Evolutionary conservation across 805 yeast species (phyloP).

Genomic region (Candida coleopterorum): DNA sequence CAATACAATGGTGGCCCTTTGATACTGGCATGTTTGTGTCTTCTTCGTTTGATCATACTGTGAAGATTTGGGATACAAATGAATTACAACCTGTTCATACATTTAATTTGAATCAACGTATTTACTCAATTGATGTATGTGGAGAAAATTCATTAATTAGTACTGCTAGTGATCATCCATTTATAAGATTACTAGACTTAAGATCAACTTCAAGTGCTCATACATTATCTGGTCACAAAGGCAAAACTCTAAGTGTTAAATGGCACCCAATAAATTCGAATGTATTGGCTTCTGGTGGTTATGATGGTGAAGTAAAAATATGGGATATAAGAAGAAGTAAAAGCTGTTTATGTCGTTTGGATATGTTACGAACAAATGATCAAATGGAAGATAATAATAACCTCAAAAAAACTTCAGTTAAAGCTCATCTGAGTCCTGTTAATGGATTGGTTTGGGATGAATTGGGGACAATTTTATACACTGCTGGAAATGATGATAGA

Average conservation of each 20-base stretch:
- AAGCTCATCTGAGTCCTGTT: constrained; percentile 74
- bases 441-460: constrained; percentile 78
- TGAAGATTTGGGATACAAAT: constrained; percentile 79
- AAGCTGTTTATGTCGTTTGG: constrained; percentile 60
- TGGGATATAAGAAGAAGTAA: constrained; percentile 82
- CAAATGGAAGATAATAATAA: constrained; percentile 12
- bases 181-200: constrained; percentile 66
- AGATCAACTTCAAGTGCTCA: constrained; percentile 72
- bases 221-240: constrained; percentile 58
- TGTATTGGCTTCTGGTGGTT: constrained; percentile 72
- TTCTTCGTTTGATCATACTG: constrained; percentile 71
- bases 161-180: constrained; percentile 66
- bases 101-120: constrained; percentile 56
- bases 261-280: constrained; percentile 70
- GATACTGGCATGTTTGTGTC: constrained; percentile 85
- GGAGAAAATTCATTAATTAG: constrained; percentile 52
- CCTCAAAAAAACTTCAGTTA: constrained; percentile 31
- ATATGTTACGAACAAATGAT: constrained; percentile 44
- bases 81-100: constrained; percentile 60
- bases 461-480: constrained; percentile 54
- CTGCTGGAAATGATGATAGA: constrained; percentile 78
- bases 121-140: constrained; percentile 61
- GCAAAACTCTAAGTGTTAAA: constrained; percentile 52
- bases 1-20: constrained; percentile 80
- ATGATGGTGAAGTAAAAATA: constrained; percentile 71